phyloP scores from a whole-genome alignment of 306 rosid species.

The Fagus crenata region DNA sequence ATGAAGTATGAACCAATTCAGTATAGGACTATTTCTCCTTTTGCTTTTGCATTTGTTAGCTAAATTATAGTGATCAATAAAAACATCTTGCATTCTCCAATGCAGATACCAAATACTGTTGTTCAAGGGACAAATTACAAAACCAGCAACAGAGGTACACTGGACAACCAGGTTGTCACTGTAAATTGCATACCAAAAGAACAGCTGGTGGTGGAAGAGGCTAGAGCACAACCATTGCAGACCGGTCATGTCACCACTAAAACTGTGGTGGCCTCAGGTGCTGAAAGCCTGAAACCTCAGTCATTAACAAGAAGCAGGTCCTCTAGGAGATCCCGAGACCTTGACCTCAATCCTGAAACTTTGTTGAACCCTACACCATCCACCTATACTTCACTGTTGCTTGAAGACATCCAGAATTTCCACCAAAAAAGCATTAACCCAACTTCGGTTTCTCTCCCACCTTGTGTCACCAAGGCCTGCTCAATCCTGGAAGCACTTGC shows the following conservation, averaged over 20 bases:
- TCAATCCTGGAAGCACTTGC: conserved; percentile 93
- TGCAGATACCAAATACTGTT: conserved; percentile 60
- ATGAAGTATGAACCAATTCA: neutral
- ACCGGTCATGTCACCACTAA: conserved; percentile 30
- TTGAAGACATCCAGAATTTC: conserved; percentile 86
- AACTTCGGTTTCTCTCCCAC: conserved; percentile 63
- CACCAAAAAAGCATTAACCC: conserved; percentile 69
- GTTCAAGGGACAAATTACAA: conserved; percentile 31
- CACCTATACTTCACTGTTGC: conserved; percentile 62
- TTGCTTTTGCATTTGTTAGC: neutral
- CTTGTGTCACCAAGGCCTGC: conserved; percentile 86
- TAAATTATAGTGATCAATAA: neutral
- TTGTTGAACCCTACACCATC: conserved; percentile 51
- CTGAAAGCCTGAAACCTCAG: conserved; percentile 47
- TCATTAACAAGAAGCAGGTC: conserved; percentile 77
- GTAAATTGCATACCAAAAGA: conserved; percentile 35
- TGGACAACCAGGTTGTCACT: conserved; percentile 38
- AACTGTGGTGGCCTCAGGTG: conserved; percentile 38
- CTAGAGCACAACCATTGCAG: conserved; percentile 29
- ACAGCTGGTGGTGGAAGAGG: conserved; percentile 39
- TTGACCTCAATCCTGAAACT: conserved; percentile 65
- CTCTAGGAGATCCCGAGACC: conserved; percentile 68
- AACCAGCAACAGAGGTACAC: conserved; percentile 31
- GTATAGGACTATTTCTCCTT: neutral
- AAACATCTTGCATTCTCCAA: neutral